These are phyloP conservation scores for Fraxinus sp. DNA, from an alignment of 305 asterid genomes.

Conservation along the genomic window DNA sequence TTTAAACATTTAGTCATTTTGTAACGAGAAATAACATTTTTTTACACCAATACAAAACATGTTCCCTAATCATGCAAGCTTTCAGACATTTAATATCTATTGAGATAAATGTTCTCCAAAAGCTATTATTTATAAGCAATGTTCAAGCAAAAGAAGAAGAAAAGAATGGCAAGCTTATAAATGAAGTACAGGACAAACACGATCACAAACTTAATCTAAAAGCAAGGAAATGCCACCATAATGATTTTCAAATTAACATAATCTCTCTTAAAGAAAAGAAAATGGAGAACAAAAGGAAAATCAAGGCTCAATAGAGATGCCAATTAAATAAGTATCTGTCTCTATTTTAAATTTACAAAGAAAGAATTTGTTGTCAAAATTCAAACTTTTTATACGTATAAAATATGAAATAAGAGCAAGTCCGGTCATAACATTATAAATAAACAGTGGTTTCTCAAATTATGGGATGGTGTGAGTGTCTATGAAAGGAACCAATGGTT, in stretches of 20 bases:
- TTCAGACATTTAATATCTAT: not conserved
- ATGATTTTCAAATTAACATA: not conserved
- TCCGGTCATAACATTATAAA: not conserved
- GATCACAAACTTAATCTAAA: not conserved
- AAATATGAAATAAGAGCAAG: not conserved
- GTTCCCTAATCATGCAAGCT: conserved; percentile 8
- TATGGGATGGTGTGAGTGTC: not conserved
- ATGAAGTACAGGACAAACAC: not conserved
- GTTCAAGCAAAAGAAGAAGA: not conserved
- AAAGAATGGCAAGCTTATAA: not conserved
- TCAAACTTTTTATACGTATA: not conserved
- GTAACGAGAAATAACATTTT: not conserved
- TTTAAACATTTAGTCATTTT: not conserved
- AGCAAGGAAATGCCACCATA: not conserved
- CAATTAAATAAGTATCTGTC: not conserved
- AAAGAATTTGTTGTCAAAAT: not conserved
- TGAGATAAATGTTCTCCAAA: not conserved
- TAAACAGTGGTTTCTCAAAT: not conserved
- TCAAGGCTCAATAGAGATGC: not conserved
- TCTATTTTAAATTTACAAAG: not conserved
- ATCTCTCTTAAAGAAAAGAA: not conserved
- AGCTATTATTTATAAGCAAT: not conserved
- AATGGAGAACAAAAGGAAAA: not conserved
- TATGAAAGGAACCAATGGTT: not conserved
- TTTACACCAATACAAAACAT: not conserved